Conservation (phyloP, 2,329 filamentous ascomycete species). For the Claviceps paspali region DNA sequence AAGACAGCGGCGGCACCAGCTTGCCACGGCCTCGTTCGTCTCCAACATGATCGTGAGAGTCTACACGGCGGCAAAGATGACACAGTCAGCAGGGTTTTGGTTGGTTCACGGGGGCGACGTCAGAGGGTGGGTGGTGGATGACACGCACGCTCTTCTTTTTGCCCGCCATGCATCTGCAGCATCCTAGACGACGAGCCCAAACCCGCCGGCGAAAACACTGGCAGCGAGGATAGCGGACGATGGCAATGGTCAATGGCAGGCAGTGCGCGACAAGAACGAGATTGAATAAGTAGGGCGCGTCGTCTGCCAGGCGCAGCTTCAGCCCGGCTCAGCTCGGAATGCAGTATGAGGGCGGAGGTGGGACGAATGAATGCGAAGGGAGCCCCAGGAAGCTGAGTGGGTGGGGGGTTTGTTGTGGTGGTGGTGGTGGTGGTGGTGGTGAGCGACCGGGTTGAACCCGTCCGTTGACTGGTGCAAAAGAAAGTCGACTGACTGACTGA, state of each 20-base stretch:
- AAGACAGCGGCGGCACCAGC: slow-evolving; percentile 30
- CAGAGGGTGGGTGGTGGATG: slow-evolving; percentile 5
- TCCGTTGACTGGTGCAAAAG: too few species aligned
- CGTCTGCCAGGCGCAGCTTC: slow-evolving; percentile 1
- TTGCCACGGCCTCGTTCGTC: slow-evolving; percentile 28
- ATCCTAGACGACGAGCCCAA: slow-evolving; percentile 21
- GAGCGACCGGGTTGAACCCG: too few species aligned
- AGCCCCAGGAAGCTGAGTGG: not conserved
- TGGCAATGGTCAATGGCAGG: slow-evolving; percentile 3
- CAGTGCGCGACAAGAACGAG: not conserved
- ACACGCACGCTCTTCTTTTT: slow-evolving; percentile 25
- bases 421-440: not conserved
- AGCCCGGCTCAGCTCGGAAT: slow-evolving; percentile 1
- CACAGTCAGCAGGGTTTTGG: slow-evolving; percentile 5
- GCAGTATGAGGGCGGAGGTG: not conserved
- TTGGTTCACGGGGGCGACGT: not conserved
- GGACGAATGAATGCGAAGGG: not conserved
- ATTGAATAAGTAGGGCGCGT: not conserved
- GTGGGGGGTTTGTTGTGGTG: not conserved
- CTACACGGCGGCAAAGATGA: slow-evolving; percentile 13
- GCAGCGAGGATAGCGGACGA: slow-evolving; percentile 9
- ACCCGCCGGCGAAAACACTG: slow-evolving; percentile 5
- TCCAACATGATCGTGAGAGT: slow-evolving; percentile 17
- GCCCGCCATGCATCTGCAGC: slow-evolving; percentile 28
- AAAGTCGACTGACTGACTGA: too few species aligned